Conservation (phyloP, 2,329 filamentous ascomycete genomes). For the Stagonosporopsis chrysanthemi region DNA sequence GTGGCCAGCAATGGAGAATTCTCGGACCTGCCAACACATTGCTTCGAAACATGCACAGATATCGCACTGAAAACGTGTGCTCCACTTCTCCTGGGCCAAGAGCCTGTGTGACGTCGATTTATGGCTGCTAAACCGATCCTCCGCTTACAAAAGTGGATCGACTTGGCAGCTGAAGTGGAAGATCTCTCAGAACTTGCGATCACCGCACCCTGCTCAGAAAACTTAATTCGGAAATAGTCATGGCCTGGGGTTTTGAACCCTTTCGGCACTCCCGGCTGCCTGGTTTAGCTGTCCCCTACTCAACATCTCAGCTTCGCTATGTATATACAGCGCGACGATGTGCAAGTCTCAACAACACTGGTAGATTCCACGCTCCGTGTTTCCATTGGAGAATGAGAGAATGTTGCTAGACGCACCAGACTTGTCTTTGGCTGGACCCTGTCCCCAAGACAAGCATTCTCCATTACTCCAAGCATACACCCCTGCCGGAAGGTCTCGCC, state of each 20-base stretch:
- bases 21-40: background rate
- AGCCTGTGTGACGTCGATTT: background rate
- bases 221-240: background rate
- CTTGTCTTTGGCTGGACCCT: no score
- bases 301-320: no score
- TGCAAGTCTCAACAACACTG: no score
- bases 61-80: background rate
- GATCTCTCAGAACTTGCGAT: background rate
- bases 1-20: background rate
- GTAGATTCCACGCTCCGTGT: no score
- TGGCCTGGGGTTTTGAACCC: background rate
- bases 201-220: background rate
- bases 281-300: no score
- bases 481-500: background rate
- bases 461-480: background rate
- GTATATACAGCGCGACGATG: no score
- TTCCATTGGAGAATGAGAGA: no score
- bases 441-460: background rate
- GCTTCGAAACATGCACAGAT: background rate
- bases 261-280: background rate
- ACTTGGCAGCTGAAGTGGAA: background rate
- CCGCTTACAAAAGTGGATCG: background rate
- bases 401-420: no score
- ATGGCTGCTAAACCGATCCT: background rate
- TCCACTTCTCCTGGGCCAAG: background rate